Evolutionary conservation across 2,329 filamentous ascomycete genomes (phyloP).

Genomic region (Fusarium sp.): DNA sequence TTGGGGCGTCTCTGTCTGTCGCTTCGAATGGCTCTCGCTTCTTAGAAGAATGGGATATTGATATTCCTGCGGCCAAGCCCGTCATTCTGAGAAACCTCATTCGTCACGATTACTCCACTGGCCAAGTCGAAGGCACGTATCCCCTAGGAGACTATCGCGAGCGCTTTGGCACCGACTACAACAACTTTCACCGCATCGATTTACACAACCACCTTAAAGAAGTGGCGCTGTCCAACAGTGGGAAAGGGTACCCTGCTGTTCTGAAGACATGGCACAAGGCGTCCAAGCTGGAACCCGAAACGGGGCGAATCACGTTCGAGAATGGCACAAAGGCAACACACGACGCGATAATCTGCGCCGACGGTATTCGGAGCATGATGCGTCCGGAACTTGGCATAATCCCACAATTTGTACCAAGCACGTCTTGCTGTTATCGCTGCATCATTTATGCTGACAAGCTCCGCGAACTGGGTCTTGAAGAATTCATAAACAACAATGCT

Average conservation of each 20-base stretch:
- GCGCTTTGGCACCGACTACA: slow-evolving; percentile 70
- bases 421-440: slow-evolving; percentile 69
- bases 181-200: slow-evolving; percentile 73
- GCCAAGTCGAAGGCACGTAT: slow-evolving; percentile 68
- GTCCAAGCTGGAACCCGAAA: slow-evolving; percentile 57
- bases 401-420: slow-evolving; percentile 64
- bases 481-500: slow-evolving; percentile 67
- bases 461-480: slow-evolving; percentile 64
- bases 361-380: slow-evolving; percentile 71
- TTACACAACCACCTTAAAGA: slow-evolving; percentile 72
- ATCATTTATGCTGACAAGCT: slow-evolving; percentile 68
- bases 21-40: slow-evolving; percentile 74
- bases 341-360: slow-evolving; percentile 69
- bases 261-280: slow-evolving; percentile 66
- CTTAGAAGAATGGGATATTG: slow-evolving; percentile 71
- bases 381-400: slow-evolving; percentile 66
- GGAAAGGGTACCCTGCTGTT: slow-evolving; percentile 62
- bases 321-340: slow-evolving; percentile 61
- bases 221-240: slow-evolving; percentile 61
- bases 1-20: slow-evolving; percentile 71
- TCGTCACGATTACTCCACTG: slow-evolving; percentile 72
- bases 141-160: slow-evolving; percentile 70
- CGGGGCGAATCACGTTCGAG: slow-evolving; percentile 52
- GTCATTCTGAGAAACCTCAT: slow-evolving; percentile 71
- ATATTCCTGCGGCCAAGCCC: slow-evolving; percentile 68